Percentiles rank a stretch among this genome's conserved stretches.
Conservation (phyloP, 2,329 filamentous ascomycete genomes). For the Hymenoscyphus fraxineus region DNA sequence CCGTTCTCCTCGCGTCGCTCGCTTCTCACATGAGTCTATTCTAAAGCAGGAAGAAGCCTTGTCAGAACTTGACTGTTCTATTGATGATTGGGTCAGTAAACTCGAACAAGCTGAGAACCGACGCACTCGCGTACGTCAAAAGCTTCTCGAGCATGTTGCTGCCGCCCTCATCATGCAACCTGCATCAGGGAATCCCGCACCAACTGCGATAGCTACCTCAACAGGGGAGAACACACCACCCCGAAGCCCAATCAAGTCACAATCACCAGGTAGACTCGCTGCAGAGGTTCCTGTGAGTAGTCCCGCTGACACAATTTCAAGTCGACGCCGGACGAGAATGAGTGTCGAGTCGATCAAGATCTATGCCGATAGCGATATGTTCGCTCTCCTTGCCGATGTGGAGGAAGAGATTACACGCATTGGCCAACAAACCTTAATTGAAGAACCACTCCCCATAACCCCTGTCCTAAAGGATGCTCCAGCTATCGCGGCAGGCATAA, state of each 20-base stretch:
- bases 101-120: constrained; percentile 78
- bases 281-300: constrained; percentile 24
- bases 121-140: constrained; percentile 70
- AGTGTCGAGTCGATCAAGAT: constrained; percentile 62
- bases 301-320: constrained; percentile 17
- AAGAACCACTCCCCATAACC: neutral
- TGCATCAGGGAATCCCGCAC: constrained; percentile 24
- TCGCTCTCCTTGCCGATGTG: constrained; percentile 62
- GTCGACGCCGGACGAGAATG: constrained; percentile 33
- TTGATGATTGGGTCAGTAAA: constrained; percentile 77
- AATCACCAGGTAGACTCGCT: constrained; percentile 45
- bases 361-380: constrained; percentile 65
- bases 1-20: constrained; percentile 64
- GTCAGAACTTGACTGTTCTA: constrained; percentile 70
- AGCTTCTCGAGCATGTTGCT: constrained; percentile 76
- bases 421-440: constrained; percentile 22
- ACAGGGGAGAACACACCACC: constrained; percentile 26
- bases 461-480: constrained; percentile 8
- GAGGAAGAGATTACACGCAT: constrained; percentile 55
- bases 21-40: constrained; percentile 70
- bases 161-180: constrained; percentile 54
- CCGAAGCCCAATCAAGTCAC: constrained; percentile 15
- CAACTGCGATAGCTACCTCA: neutral
- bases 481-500: neutral
- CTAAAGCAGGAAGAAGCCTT: constrained; percentile 78